These are phyloP conservation scores for Eucalyptus curtisii DNA, from an alignment of 345 rosid species.

Conservation along the genomic window DNA sequence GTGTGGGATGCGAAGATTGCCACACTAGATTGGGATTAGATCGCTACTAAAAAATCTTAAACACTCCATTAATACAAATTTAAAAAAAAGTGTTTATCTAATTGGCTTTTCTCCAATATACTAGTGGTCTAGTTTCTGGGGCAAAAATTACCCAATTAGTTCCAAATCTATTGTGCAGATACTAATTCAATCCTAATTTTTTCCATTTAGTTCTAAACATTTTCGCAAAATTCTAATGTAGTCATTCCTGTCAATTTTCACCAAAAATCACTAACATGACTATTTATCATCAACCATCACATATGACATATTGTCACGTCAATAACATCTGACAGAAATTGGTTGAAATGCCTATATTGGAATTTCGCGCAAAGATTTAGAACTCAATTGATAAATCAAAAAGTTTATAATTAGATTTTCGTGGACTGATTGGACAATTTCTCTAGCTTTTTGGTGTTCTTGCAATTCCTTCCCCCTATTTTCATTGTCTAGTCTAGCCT, in stretches of 20 bases:
- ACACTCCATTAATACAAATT: neutral
- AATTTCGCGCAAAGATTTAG: neutral
- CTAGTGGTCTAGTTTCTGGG: neutral
- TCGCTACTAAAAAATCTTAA: neutral
- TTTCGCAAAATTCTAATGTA: neutral
- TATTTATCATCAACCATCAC: neutral
- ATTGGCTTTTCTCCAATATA: neutral
- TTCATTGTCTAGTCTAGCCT: neutral
- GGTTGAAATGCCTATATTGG: neutral
- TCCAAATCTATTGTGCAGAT: neutral
- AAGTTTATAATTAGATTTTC: fast-evolving
- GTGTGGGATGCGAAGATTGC: neutral
- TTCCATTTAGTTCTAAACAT: neutral
- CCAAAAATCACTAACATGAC: fast-evolving
- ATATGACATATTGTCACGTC: neutral
- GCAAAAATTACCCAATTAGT: neutral
- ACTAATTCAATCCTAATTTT: neutral
- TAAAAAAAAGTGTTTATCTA: neutral
- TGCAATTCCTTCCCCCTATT: neutral
- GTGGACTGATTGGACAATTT: neutral
- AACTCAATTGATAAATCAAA: neutral
- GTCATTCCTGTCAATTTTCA: neutral
- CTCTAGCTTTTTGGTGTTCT: neutral
- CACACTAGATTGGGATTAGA: neutral
- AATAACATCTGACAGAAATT: fast-evolving